These are phyloP conservation scores for Russula griseocarnosa DNA, from an alignment of 768 basidiomycete species.

Conservation along the genomic window DNA sequence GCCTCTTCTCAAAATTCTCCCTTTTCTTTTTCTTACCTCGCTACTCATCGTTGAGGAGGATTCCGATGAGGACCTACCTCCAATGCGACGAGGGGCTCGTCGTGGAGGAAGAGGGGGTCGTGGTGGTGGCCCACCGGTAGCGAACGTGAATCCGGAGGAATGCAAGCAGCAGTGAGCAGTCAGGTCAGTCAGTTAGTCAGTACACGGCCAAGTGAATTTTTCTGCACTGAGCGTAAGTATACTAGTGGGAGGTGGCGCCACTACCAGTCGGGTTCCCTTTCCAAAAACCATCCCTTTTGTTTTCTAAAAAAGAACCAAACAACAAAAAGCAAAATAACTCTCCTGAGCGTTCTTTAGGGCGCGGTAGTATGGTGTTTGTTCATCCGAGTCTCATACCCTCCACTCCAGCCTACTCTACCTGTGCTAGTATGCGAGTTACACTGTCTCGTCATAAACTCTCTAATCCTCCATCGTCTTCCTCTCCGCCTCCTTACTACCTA, in stretches of 20 bases:
- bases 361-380: constrained; percentile 8
- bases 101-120: constrained; percentile 27
- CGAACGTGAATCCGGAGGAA: constrained; percentile 71
- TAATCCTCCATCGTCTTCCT: constrained; percentile 1
- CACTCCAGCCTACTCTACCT: constrained; percentile 11
- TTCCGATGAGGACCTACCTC: constrained; percentile 64
- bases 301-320: not conserved
- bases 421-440: constrained; percentile 11
- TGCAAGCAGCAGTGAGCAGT: constrained; percentile 81
- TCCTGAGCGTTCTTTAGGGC: not conserved
- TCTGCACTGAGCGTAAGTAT: not conserved
- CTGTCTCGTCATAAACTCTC: not conserved
- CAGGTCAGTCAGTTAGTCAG: constrained; percentile 26
- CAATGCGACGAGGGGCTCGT: constrained; percentile 48
- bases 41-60: constrained; percentile 42
- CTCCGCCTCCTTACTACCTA: too few species aligned
- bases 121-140: constrained; percentile 38
- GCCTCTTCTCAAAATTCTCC: constrained; percentile 24
- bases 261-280: not conserved
- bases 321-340: not conserved
- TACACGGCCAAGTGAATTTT: not conserved
- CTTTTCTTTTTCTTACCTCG: constrained; percentile 8
- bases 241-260: not conserved
- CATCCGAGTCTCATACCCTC: constrained; percentile 5
- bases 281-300: not conserved